A percentile compares a stretch with the other conserved stretches of the same genome.
These are phyloP conservation scores for Globisporangium rhizosaccharum DNA, from an alignment of 352 stramenopile genomes.

Conservation along the genomic window DNA sequence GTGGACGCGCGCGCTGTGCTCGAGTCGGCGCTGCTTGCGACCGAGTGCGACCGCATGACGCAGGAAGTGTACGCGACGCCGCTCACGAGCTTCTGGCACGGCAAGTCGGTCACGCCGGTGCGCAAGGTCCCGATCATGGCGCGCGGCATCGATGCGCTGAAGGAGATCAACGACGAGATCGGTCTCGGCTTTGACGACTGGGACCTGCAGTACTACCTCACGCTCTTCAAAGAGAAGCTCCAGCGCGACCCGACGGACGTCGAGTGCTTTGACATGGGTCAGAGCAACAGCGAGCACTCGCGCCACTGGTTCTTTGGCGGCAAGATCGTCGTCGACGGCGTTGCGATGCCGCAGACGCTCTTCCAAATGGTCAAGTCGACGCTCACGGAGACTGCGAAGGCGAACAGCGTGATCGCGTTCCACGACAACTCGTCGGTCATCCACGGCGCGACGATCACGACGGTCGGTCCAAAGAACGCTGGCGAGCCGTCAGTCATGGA, in stretches of 20 bases:
- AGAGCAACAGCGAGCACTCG: slow-evolving; percentile 99
- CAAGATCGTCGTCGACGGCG: slow-evolving; percentile 97
- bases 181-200: slow-evolving; percentile 98
- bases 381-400: slow-evolving; percentile 82
- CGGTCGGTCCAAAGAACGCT: slow-evolving; percentile 62
- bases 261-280: slow-evolving; percentile 99
- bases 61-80: slow-evolving; percentile 92
- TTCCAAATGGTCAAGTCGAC: slow-evolving; percentile 99
- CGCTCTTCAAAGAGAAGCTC: slow-evolving; percentile 97
- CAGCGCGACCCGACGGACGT: slow-evolving; percentile 97
- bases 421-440: slow-evolving; percentile 99
- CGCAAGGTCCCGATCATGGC: slow-evolving; percentile 93
- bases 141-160: slow-evolving; percentile 90
- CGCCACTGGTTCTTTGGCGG: slow-evolving; percentile 99
- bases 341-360: slow-evolving; percentile 95
- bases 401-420: slow-evolving; percentile 99
- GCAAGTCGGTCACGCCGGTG: slow-evolving; percentile 78
- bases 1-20: slow-evolving; percentile 33
- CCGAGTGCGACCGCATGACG: slow-evolving; percentile 96
- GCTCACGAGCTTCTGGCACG: slow-evolving; percentile 90
- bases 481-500: slow-evolving; percentile 65
- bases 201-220: slow-evolving; percentile 98
- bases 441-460: slow-evolving; percentile 87
- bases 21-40: slow-evolving; percentile 54
- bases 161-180: slow-evolving; percentile 93